phyloP scores from a whole-genome alignment of 1,284 basidiomycete genomes.

The Rhodotorula sp. region DNA sequence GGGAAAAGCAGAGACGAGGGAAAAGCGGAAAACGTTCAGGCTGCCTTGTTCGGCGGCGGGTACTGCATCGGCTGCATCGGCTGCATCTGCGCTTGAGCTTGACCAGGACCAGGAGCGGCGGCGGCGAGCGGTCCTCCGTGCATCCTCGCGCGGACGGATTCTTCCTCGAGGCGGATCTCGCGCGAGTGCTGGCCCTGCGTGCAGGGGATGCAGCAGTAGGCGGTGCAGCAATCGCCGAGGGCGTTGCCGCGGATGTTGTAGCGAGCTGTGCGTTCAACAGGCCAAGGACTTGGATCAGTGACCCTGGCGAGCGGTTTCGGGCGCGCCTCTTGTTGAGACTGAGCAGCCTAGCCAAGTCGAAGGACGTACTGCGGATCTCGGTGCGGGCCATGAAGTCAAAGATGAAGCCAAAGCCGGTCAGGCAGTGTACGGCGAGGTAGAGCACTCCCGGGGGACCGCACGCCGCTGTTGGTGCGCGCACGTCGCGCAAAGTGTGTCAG shows the following conservation, averaged over 20 bases:
- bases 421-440: slow-evolving; percentile 16
- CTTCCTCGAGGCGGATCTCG: slow-evolving; percentile 57
- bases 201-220: slow-evolving; percentile 56
- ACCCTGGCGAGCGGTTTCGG: too few species aligned
- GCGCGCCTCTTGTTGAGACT: too few species aligned
- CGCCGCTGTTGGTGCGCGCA: not conserved
- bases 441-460: slow-evolving; percentile 1
- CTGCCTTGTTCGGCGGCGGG: not conserved
- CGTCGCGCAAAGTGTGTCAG: not conserved
- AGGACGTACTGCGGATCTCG: slow-evolving; percentile 47
- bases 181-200: slow-evolving; percentile 56
- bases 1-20: too few species aligned
- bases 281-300: not conserved
- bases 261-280: slow-evolving; percentile 42
- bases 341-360: not conserved
- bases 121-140: not conserved
- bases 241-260: slow-evolving; percentile 55
- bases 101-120: not conserved
- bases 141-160: slow-evolving; percentile 1
- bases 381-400: slow-evolving; percentile 52
- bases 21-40: too few species aligned
- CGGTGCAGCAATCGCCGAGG: slow-evolving; percentile 52
- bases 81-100: not conserved
- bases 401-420: slow-evolving; percentile 51
- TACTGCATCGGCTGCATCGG: not conserved